Base-by-base conservation (phyloP, 2,329 filamentous ascomycete species). In the Blastomyces emzantsi region DNA sequence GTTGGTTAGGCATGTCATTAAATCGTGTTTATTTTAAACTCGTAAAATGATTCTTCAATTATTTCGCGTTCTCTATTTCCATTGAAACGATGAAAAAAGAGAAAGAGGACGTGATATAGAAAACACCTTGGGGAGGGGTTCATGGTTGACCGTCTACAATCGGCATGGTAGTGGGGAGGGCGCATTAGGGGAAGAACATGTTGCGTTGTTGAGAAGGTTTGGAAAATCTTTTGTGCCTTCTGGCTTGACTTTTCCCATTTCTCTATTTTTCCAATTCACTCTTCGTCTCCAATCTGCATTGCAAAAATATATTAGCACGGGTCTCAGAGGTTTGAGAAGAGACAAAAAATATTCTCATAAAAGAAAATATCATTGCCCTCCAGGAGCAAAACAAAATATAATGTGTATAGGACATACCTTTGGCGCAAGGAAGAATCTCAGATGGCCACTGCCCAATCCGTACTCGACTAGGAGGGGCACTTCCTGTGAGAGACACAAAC, bases 391-490 rank as follows among this genome's bases (percentile, higher is more conserved):
- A 11, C 2, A 47, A 39, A 17, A 11, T 22, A 11, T 11, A 22
- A 41, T 47, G 63, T 54, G 63, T 51, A 52, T 74, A 39, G 7
- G 28, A 67, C 84, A 65, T 80, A 94, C 94, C 92, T 99, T 99
- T 69, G 94, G 94, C 68, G 94, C 94, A 71, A 99, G 86, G 80
- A 97, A 99, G 85, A 97, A 99, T 73, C 93, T 87, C 78, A 99
- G 80, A 78, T 94, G 94, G 77, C 90, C 94, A 81, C 86, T 91
- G 68, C 90, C 89, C 66, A 97, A 79, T 63, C 80, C 82, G 78
- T 97, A 99, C 82, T 99, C 94, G 55, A 99, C 94, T 71, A 97
- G 82, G 69, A 99, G 86, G 36, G 94, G 94, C 61, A 99, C 93
- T 79, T 99, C 94, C 78, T 92, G 92, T 62, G 93, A 97, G 70